Base-by-base conservation (phyloP, 768 basidiomycete species). In the Sporobolomyces roseus region DNA sequence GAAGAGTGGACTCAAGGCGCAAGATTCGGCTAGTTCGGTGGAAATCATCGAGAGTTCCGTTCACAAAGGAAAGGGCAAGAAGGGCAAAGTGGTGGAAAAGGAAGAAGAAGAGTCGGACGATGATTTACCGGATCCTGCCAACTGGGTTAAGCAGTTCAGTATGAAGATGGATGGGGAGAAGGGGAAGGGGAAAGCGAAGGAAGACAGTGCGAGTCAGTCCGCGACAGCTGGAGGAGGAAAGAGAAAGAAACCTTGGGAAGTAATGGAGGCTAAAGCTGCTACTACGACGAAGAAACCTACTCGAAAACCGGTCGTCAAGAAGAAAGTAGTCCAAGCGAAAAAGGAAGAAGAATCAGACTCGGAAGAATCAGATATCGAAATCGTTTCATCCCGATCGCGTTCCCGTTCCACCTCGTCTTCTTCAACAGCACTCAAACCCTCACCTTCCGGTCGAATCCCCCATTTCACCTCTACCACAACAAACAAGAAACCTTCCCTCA, bases 171-270 rank as follows among this genome's bases (percentile, higher is more conserved):
- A n/a, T n/a, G n/a, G n/a, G n/a, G n/a, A n/a, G n/a, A n/a, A 38
- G 14, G 8, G 23, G 45, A 54, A 54, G 21, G 12, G 4, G 16
- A 17, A 21, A 33, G 30, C 14, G 51, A 52, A 30, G 13, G 51
- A 41, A 41, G 38, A 41, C 38, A 17, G 38, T 9, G 17, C 38
- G 45, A 13, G 45, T 9, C n/a, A 56, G 25, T 6, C n/a, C 54
- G 23, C 16, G 32, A 13, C 10, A 35, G 32, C 14, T 9, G 35
- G 14, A 63, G 41, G 25, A n/a, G 35, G 27, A 56, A 41, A 38
- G 30, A 59, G 51, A 23, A 38, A 8, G 38, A 69, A 63, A 48
- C 67, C 67, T 23, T 69, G 67, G 67, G 67, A 69, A 27, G 43
- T 1, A 35, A 21, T 64, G 36, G 67, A 69, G 51, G 30, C 50